A percentile compares a stretch with the other conserved stretches of the same genome.
Conservation (phyloP, 495 filamentous ascomycete species). For the Aspergillus wentii region DNA sequence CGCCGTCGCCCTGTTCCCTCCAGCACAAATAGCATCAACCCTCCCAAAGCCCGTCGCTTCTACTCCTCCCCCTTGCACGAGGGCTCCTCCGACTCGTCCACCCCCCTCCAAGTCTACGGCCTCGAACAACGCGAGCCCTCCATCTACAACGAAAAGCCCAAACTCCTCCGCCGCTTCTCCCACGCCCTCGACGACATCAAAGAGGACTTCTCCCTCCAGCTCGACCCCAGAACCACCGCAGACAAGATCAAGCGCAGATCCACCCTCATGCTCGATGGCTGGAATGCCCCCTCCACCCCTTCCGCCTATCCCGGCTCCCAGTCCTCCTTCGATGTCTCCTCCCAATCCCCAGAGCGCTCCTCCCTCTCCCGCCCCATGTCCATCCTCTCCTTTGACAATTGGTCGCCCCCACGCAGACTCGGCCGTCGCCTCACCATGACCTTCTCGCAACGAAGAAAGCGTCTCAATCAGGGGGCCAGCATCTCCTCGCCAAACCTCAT, state of each 20-base stretch:
- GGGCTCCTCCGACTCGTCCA: conserved; percentile 20
- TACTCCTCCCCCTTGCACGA: conserved; percentile 36
- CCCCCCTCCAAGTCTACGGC: conserved; percentile 34
- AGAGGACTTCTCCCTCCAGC: conserved; percentile 29
- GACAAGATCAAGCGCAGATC: conserved; percentile 31
- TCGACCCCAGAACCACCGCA: conserved; percentile 21
- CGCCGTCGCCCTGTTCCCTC: conserved; percentile 14
- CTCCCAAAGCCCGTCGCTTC: conserved; percentile 30
- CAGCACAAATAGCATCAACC: conserved; percentile 2
- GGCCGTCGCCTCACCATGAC: conserved; percentile 18
- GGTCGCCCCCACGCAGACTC: conserved; percentile 14
- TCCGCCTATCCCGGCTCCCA: background rate
- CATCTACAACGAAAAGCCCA: conserved; percentile 24
- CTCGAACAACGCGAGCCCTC: conserved; percentile 35
- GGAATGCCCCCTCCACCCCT: background rate
- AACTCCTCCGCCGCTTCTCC: conserved; percentile 33
- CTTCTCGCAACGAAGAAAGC: conserved; percentile 19
- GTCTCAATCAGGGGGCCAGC: conserved; percentile 13
- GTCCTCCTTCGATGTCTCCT: background rate
- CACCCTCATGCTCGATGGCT: conserved; percentile 20
- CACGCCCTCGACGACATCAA: conserved; percentile 38
- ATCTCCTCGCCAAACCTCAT: conserved; percentile 40
- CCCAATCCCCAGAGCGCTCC: no score
- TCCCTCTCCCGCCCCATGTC: conserved; percentile 25
- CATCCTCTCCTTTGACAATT: conserved; percentile 21